Base-by-base conservation (phyloP, 2,329 filamentous ascomycete species). In the Monilinia polystroma region DNA sequence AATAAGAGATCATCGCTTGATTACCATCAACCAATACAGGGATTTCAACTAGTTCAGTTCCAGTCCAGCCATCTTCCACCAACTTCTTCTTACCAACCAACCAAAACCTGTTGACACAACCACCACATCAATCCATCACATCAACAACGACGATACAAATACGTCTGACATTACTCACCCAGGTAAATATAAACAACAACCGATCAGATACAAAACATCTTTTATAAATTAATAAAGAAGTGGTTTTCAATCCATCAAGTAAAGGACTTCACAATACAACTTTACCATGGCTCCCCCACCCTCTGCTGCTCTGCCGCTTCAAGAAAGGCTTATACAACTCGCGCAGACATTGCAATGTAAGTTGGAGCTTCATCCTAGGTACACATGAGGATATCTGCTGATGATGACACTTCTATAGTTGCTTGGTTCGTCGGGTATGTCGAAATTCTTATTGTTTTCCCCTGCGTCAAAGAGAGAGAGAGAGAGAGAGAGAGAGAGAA, bases 311-410 rank as follows among this genome's bases (percentile, higher is more conserved):
- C 70, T 76, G 69, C 75, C 76, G 11, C 70, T 77, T 49, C 71
- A 73, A 69, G 70, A 77, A 82, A 86, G 93, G 76, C 81, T 97
- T 68, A 80, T 92, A 75, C 83, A 86, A 73, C 84, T 98, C 73
- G 93, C 90, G 72, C 88, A 96, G 79, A 98, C 93, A 56, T 84
- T 98, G 73, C 95, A 98, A 83, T 99, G 94, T 90, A 87, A 79
- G 81, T 87, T 49, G 77, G 79, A 79, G 71, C 66, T 58, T 70
- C 58, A 47, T 10, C 35, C 38, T 0, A 41, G 26, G 66, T 57
- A 47, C 68, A 71, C 68, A 43, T 69, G 55, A 66, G 53, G 66
- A 67, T 20, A 26, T 35, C 12, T 66, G n/a, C 64, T 66, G 38
- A 66, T 63, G n/a, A 71, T 68, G 69, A 70, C 69, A 76, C 73